Percentiles rank a stretch among this genome's conserved stretches.
Evolutionary conservation across 2,329 filamentous ascomycete species (phyloP).

Genomic region (Penicillium paneum): DNA sequence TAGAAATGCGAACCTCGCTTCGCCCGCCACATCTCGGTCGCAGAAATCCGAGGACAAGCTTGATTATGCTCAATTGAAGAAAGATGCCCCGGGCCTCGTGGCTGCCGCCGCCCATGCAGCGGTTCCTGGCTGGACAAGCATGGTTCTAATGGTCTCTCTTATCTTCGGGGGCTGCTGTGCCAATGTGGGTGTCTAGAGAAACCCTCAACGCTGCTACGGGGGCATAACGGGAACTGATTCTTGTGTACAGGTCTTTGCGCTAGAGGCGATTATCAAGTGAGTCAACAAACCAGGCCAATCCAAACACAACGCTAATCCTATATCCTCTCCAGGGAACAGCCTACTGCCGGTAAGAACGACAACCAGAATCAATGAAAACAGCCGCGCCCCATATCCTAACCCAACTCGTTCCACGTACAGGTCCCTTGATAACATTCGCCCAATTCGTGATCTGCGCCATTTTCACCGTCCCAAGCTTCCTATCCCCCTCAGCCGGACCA

Average conservation of each 20-base stretch:
- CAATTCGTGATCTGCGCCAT: slow-evolving; percentile 82
- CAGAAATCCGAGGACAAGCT: not conserved
- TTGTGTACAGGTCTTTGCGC: slow-evolving; percentile 72
- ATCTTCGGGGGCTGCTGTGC: slow-evolving; percentile 97
- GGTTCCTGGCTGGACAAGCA: slow-evolving; percentile 60
- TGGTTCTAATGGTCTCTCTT: slow-evolving; percentile 68
- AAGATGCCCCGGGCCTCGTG: slow-evolving; percentile 19
- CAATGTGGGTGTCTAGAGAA: slow-evolving; percentile 61
- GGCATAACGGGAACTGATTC: slow-evolving; percentile 19
- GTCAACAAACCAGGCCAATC: slow-evolving; percentile 31
- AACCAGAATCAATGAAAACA: not conserved
- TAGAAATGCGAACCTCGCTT: not conserved
- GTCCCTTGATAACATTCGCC: slow-evolving; percentile 81
- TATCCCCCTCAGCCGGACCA: slow-evolving; percentile 59
- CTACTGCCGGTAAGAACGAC: slow-evolving; percentile 66
- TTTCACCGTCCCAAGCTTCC: slow-evolving; percentile 71
- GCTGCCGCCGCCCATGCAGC: slow-evolving; percentile 32
- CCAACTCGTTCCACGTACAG: slow-evolving; percentile 41
- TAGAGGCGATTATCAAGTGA: slow-evolving; percentile 93
- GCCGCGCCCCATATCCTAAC: not conserved
- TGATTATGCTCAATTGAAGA: slow-evolving; percentile 4
- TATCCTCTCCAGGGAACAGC: slow-evolving; percentile 63
- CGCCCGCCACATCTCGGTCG: not conserved
- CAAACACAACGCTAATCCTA: slow-evolving; percentile 10
- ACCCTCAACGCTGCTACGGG: slow-evolving; percentile 3